These are phyloP conservation scores for Acanthamoeba sp. DNA, from an alignment of 208 protist genomes.

Conservation along the genomic window DNA sequence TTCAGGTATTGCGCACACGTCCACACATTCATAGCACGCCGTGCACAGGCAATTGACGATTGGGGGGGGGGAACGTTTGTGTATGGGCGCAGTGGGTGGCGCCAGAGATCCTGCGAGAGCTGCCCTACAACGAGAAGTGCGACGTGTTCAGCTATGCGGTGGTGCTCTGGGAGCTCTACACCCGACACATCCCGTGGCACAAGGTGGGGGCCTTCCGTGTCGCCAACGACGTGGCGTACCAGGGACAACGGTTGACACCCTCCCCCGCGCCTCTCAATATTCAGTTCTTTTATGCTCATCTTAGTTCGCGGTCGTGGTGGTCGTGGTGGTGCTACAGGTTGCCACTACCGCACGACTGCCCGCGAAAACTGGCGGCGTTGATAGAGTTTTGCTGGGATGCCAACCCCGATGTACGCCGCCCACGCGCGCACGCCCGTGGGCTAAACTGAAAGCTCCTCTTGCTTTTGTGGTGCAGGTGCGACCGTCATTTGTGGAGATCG, in stretches of 20 bases:
- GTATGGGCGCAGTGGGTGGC: constrained; percentile 79
- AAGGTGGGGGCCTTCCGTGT: constrained; percentile 19
- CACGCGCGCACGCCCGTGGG: background rate
- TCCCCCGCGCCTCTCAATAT: background rate
- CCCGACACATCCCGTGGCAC: background rate
- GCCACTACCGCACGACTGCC: background rate
- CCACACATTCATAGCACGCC: too few relatives aligned
- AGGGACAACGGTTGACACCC: background rate
- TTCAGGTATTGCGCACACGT: too few relatives aligned
- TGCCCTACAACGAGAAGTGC: constrained; percentile 74
- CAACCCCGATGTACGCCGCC: background rate
- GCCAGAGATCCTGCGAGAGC: constrained; percentile 80
- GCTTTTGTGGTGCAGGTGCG: background rate
- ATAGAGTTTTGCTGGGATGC: constrained; percentile 10
- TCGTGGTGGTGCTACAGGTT: background rate
- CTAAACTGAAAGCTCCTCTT: background rate
- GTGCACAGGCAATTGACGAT: too few relatives aligned
- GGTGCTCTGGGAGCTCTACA: constrained; percentile 77
- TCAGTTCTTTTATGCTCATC: background rate
- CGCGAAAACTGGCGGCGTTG: background rate
- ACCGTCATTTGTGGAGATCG: background rate
- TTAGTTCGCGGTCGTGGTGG: background rate
- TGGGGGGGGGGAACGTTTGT: too few relatives aligned
- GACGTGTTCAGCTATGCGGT: constrained; percentile 82
- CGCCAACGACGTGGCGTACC: constrained; percentile 27